These are phyloP conservation scores for Spizellomyces punctatus DNA, from an alignment of 192 early-diverging fungal genomes.

Conservation along the genomic window DNA sequence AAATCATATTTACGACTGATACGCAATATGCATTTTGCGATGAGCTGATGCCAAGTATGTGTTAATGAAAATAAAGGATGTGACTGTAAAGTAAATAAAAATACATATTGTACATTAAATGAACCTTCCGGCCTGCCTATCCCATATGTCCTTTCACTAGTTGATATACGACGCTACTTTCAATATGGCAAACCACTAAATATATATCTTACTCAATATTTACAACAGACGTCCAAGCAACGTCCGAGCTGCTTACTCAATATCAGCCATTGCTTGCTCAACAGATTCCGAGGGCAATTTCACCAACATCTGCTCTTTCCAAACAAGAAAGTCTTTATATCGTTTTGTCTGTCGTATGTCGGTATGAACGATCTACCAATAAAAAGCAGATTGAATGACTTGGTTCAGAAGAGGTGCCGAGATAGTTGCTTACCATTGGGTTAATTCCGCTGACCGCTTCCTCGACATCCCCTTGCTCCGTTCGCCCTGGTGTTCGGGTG, in stretches of 20 bases:
- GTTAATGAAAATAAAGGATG: no score
- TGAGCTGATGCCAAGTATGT: background rate
- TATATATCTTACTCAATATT: no score
- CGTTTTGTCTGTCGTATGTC: background rate
- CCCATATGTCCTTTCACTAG: no score
- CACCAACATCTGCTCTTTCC: background rate
- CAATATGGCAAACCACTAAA: no score
- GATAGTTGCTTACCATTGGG: background rate
- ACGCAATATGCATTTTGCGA: no score
- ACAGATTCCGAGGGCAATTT: background rate
- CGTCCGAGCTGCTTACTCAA: no score
- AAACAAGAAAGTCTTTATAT: background rate
- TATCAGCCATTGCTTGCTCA: no score
- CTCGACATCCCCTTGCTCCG: background rate
- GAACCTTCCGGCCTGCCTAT: no score
- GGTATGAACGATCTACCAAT: slow-evolving; percentile 10
- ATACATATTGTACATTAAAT: background rate
- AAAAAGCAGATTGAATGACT: background rate
- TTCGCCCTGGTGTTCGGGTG: background rate
- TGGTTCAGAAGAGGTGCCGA: background rate
- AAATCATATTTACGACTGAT: slow-evolving; percentile 39
- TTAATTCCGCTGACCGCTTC: slow-evolving; percentile 5
- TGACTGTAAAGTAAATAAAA: no score
- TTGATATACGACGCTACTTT: no score
- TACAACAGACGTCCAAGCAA: no score